These are phyloP conservation scores for Gregarina niphandrodes DNA, from an alignment of 169 alveolate genomes.

Conservation along the genomic window DNA sequence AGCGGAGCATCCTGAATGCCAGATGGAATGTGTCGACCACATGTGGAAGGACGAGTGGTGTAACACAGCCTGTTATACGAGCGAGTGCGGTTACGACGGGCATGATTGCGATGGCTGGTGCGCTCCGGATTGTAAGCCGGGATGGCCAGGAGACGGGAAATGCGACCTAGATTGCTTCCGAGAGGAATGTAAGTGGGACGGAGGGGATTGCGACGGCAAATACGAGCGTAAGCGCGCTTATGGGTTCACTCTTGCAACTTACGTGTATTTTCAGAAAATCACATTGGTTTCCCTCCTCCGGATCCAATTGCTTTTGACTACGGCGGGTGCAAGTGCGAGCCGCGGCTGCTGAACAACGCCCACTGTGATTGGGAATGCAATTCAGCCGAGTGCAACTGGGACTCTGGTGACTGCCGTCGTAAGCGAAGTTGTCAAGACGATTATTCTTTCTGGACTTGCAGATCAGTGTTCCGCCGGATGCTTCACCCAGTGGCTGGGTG, in stretches of 20 bases:
- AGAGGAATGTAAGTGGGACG: conserved; percentile 15
- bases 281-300: too few species aligned
- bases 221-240: too few species aligned
- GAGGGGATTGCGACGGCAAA: conserved; percentile 12
- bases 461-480: conserved; percentile 17
- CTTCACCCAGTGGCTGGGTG: conserved; percentile 19
- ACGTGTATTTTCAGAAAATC: too few species aligned
- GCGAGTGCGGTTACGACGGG: conserved; percentile 14
- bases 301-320: conserved; percentile 10
- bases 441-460: neutral
- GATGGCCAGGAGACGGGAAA: conserved; percentile 19
- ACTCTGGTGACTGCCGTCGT: conserved; percentile 16
- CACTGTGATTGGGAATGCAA: conserved; percentile 12
- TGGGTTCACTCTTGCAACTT: too few species aligned
- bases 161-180: conserved; percentile 20
- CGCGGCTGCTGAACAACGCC: conserved; percentile 8
- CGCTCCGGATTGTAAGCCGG: conserved; percentile 21
- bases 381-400: conserved; percentile 16
- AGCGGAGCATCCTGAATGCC: too few species aligned
- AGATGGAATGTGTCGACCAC: too few species aligned
- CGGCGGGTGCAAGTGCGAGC: conserved; percentile 8
- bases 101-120: conserved; percentile 21
- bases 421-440: conserved; percentile 10
- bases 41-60: conserved; percentile 26
- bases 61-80: conserved; percentile 11